A percentile compares a stretch with the other conserved stretches of the same genome.
These are phyloP conservation scores for Triticum timopheevii DNA, from an alignment of 176 grass and related monocot species.

Conservation along the genomic window DNA sequence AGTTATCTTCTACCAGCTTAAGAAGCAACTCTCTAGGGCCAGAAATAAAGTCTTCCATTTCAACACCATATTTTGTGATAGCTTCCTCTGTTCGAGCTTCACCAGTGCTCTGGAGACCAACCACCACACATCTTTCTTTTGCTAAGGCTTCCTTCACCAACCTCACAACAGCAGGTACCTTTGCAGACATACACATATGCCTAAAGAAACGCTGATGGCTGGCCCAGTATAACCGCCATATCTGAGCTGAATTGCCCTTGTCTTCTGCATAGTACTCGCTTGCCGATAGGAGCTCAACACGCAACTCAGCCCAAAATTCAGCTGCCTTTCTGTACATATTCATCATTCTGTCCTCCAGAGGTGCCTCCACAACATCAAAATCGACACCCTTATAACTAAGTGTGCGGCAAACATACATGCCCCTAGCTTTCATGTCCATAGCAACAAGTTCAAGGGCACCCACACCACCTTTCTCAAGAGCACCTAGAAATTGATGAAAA, in stretches of 20 bases:
- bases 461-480: conserved; percentile 99
- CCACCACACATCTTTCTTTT: conserved; percentile 84
- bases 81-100: conserved; percentile 97
- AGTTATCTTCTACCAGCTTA: conserved; percentile 96
- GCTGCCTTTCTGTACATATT: conserved; percentile 92
- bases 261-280: conserved; percentile 77
- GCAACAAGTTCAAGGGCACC: conserved; percentile 98
- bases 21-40: conserved; percentile 92
- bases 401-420: conserved; percentile 95
- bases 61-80: conserved; percentile 89
- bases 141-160: conserved; percentile 81
- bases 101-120: conserved; percentile 98
- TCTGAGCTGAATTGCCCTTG: conserved; percentile 64
- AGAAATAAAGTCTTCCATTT: conserved; percentile 96
- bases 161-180: conserved; percentile 81
- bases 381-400: conserved; percentile 88
- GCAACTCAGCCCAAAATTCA: conserved; percentile 90
- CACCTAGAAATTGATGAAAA: conserved; percentile 79
- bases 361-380: conserved; percentile 88
- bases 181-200: conserved; percentile 96
- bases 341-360: conserved; percentile 91
- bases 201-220: conserved; percentile 99
- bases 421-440: conserved; percentile 99
- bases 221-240: conserved; percentile 95
- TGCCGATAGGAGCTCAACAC: conserved; percentile 88